Conservation (phyloP, 495 filamentous ascomycete genomes). For the Monascus purpureus region DNA sequence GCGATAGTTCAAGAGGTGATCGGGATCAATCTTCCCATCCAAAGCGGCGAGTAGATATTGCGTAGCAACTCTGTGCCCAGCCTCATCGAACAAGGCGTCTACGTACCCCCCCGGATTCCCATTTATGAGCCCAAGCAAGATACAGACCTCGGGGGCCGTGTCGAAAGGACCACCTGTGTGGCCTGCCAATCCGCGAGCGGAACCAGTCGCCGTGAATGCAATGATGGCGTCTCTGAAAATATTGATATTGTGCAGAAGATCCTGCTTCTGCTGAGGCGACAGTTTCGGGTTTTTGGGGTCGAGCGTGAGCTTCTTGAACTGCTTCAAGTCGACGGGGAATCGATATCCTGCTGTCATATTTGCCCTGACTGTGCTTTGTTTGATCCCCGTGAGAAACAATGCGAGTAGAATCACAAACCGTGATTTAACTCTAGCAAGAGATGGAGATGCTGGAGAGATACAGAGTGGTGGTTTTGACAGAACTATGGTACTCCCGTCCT, state of each 20-base stretch:
- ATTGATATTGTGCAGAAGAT: constrained; percentile 24
- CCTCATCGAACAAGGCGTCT: constrained; percentile 25
- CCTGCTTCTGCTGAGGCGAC: constrained; percentile 17
- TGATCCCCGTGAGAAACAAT: no score
- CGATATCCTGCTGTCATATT: constrained; percentile 5
- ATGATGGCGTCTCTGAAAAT: constrained; percentile 27
- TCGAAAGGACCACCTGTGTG: constrained; percentile 31
- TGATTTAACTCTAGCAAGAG: no score
- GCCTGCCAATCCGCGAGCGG: constrained; percentile 23
- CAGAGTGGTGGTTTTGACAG: no score
- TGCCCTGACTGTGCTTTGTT: no score
- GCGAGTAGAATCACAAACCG: no score
- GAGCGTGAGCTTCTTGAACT: constrained; percentile 26
- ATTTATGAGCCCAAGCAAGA: constrained; percentile 24
- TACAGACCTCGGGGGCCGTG: constrained; percentile 26
- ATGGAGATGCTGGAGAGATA: no score
- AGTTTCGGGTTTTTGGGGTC: constrained; percentile 18
- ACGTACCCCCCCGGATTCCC: constrained; percentile 15
- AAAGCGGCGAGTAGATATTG: constrained; percentile 23
- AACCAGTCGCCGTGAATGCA: constrained; percentile 24
- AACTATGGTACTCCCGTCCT: no score
- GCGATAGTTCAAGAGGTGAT: constrained; percentile 27
- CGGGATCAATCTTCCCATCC: constrained; percentile 22
- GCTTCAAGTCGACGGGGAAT: constrained; percentile 23
- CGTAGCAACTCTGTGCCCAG: constrained; percentile 26